Evolutionary conservation across 208 protist genomes (phyloP), one percentile per base, ranked within the genome.

Genomic region (Acanthamoeba triangularis): DNA sequence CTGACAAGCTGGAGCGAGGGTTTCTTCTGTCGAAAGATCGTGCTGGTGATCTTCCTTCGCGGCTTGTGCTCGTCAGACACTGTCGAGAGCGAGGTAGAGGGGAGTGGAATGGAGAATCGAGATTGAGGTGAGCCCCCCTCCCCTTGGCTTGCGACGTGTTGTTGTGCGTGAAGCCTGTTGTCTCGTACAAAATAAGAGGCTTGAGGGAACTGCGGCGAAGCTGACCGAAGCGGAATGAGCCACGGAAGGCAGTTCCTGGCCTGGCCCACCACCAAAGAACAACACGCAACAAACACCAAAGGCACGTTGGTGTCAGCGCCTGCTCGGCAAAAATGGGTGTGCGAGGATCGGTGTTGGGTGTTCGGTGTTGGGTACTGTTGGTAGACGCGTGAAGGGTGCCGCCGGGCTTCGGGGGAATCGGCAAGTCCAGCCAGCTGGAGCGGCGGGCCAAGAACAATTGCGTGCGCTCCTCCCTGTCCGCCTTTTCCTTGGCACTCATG

Each of bases 21-120:
- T n/a, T 78, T 78, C 69, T 44, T 78, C 69, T 33, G 69, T n/a
- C 69, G 28, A n/a, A 78, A 78, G 8, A 78, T n/a, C 8, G 69
- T 78, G 69, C 35, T 78, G 3, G 69, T 44, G 69, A 78, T n/a
- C n/a, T 78, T 78, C 69, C 33, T n/a, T 37, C 52, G 52, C 69
- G 28, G 11, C 69, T 11, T 41, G 30, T 72, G 63, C 63, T 72
- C 63, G 8, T 78, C 69, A 3, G 69, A 78, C 69, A 23, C 59
- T 63, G 59, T 4, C 18, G 18, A n/a, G n/a, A n/a, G n/a, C n/a
- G n/a, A n/a, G n/a, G n/a, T n/a, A n/a, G n/a, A n/a, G n/a, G n/a
- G n/a, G n/a, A n/a, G n/a, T n/a, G n/a, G n/a, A n/a, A n/a, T n/a
- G n/a, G n/a, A n/a, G n/a, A n/a, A n/a, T n/a, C n/a, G n/a, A n/a